phyloP scores from a whole-genome alignment of 192 early-diverging fungal genomes.

The Chytriomyces confervae region DNA sequence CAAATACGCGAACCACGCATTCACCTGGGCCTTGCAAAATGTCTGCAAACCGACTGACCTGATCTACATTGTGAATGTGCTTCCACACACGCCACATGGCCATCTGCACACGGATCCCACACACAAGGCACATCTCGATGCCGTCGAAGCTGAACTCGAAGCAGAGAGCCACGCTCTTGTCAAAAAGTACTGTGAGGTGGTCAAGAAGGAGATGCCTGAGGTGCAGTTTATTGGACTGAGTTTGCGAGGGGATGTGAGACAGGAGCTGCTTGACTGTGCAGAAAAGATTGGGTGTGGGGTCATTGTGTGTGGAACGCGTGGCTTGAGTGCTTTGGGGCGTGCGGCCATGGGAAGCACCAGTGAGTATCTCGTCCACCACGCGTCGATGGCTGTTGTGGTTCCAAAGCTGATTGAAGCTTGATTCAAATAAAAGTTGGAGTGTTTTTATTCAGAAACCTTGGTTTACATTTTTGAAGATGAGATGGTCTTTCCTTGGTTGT shows the following conservation, averaged over 20 bases:
- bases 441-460: no score
- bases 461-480: background rate
- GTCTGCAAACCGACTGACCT: constrained; percentile 33
- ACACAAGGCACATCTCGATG: background rate
- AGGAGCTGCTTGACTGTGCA: constrained; percentile 62
- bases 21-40: constrained; percentile 40
- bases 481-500: background rate
- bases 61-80: constrained; percentile 39
- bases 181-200: background rate
- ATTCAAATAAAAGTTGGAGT: no score
- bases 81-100: background rate
- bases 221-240: constrained; percentile 22
- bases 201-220: background rate
- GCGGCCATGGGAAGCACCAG: constrained; percentile 43
- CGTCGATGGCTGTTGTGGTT: background rate
- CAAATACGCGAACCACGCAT: constrained; percentile 21
- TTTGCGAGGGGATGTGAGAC: constrained; percentile 59
- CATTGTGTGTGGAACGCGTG: constrained; percentile 64
- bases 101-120: background rate
- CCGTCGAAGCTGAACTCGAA: background rate
- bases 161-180: constrained; percentile 6
- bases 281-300: constrained; percentile 59
- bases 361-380: constrained; percentile 31
- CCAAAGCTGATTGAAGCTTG: no score
- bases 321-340: constrained; percentile 59